A percentile compares a stretch with the other conserved stretches of the same genome.
Conservation (phyloP, 1,284 basidiomycete species). For the Tylopilus orsonianus region DNA sequence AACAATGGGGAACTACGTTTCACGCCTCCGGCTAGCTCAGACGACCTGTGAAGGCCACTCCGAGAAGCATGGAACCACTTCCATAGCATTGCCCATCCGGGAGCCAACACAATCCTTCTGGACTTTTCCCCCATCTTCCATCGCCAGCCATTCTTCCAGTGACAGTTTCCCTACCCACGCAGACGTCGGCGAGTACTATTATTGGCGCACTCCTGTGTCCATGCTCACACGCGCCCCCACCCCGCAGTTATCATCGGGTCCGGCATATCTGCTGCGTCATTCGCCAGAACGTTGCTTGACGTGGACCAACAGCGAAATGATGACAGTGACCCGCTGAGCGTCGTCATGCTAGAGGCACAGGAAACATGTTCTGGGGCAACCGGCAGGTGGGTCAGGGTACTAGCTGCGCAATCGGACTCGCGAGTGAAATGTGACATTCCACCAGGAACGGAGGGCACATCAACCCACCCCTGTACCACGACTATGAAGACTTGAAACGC, state of each 20-base stretch:
- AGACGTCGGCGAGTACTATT: conserved; percentile 36
- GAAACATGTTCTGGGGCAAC: conserved; percentile 53
- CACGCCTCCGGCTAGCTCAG: conserved; percentile 7
- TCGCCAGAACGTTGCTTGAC: conserved; percentile 42
- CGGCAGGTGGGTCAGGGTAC: conserved; percentile 38
- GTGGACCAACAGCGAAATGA: conserved; percentile 21
- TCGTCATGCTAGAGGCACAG: conserved; percentile 51
- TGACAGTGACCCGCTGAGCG: conserved; percentile 24
- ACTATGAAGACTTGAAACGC: conserved; percentile 53
- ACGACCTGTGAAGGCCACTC: neutral
- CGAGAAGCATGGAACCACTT: conserved; percentile 3
- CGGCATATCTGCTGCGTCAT: conserved; percentile 48
- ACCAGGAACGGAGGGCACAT: conserved; percentile 71
- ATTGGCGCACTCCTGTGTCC: neutral
- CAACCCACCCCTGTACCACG: conserved; percentile 59
- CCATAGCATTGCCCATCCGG: conserved; percentile 36
- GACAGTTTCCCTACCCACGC: conserved; percentile 37
- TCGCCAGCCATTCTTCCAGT: conserved; percentile 32
- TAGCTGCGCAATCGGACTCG: neutral
- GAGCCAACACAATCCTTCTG: conserved; percentile 47
- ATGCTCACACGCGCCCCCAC: neutral
- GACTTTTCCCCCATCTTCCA: conserved; percentile 41
- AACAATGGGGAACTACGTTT: conserved; percentile 30
- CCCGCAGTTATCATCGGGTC: conserved; percentile 47
- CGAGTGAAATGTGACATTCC: neutral